These are phyloP conservation scores for Solanum infundibuliforme DNA, from an alignment of 257 asterid genomes.

Conservation along the genomic window DNA sequence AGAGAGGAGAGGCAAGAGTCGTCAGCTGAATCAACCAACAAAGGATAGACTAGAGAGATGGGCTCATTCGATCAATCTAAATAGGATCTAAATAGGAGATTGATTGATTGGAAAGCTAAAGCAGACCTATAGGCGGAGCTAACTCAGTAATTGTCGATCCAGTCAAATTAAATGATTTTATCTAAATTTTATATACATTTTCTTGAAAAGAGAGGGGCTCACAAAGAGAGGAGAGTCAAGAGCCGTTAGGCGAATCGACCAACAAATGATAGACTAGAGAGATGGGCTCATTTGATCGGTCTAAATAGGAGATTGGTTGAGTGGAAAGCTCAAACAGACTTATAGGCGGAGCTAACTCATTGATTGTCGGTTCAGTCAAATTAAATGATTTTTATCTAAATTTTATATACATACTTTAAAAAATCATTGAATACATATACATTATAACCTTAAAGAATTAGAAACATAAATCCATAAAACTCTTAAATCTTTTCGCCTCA, in stretches of 20 bases:
- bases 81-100: no score
- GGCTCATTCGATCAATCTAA: no score
- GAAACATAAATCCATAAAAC: no score
- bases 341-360: background rate
- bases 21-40: background rate
- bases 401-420: no score
- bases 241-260: fast-evolving
- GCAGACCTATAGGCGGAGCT: background rate
- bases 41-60: no score
- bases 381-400: no score
- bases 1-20: background rate
- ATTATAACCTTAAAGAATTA: no score
- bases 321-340: background rate
- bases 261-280: no score
- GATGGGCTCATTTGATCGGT: background rate
- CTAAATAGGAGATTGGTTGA: background rate
- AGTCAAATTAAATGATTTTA: background rate
- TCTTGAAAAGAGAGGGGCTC: background rate
- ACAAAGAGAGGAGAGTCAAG: background rate
- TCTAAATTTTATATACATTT: no score
- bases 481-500: background rate
- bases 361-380: background rate
- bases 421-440: no score
- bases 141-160: fast-evolving
- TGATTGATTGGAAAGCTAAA: background rate